Evolutionary conservation across 768 basidiomycete species (phyloP), one percentile per base, ranked within the genome.

Genomic region (Ramaria sp.): DNA sequence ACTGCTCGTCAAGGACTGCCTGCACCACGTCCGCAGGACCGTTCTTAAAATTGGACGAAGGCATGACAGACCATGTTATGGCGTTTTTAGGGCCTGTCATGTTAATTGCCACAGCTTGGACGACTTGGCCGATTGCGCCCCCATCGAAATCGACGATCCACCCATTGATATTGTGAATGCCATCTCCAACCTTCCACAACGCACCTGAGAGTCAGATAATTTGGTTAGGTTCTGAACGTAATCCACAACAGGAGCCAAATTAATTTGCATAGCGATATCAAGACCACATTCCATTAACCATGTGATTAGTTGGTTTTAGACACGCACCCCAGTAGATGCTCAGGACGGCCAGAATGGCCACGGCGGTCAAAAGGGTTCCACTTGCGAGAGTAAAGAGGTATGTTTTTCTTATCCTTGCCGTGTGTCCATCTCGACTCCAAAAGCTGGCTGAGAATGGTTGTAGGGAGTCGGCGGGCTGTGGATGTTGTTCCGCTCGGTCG

Each of bases 141-240:
- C 78, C 81, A 42, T 85, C 83, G 59, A 83, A 83, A 62, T 85
- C 82, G 24, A 84, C 76, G 0, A 84, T 72, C 72, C 75, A 82
- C 1, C 78, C 81, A n/a, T 72, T 63, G 24, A 85, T 62, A 22
- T 76, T 75, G 39, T 70, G 66, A 59, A 72, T 34, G 9, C 71
- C 65, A 33, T 58, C 43, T 5, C 67, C 72, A 10, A 72, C 72
- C 53, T 72, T 72, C 69, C 79, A 80, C 4, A 80, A 65, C 3
- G 39, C 39, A n/a, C 39, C 39, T 41, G 39, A 41, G n/a, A 13
- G 7, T 2, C 39, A n/a, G n/a, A n/a, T 12, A 41, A 41, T 41
- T 41, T 3, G n/a, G 39, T 41, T 41, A 41, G 27, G 27, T 27
- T 27, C 27, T 27, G 27, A 27, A 5, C 27, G 3, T 27, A 27